Evolutionary conservation across 805 yeast genomes (phyloP).

Genomic region (Kluyveromyces aestuarii): DNA sequence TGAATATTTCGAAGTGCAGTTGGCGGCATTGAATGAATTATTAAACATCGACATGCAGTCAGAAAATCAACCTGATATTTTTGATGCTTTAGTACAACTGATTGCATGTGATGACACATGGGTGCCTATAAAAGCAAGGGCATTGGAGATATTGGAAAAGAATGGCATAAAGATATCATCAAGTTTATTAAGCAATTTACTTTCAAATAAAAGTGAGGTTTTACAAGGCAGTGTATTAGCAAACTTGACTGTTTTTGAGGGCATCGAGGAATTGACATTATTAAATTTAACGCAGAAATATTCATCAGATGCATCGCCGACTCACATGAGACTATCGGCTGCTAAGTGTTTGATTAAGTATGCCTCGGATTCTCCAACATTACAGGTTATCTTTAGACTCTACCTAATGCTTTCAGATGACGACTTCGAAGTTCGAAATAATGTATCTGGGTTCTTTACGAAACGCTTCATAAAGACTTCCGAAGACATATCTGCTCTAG

Average conservation of each 20-base stretch:
- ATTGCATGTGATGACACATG: constrained; percentile 26
- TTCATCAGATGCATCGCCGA: constrained; percentile 17
- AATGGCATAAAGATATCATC: constrained; percentile 13
- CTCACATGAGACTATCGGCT: constrained; percentile 17
- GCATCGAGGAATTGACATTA: constrained; percentile 8
- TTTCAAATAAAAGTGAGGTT: constrained; percentile 35
- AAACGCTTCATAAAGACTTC: constrained; percentile 22
- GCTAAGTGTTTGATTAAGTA: constrained; percentile 15
- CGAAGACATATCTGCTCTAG: constrained; percentile 5
- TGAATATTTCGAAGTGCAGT: constrained; percentile 36
- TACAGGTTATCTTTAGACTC: constrained; percentile 16
- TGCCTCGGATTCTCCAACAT: constrained; percentile 2
- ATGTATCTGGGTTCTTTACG: constrained; percentile 36
- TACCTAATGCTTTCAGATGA: constrained; percentile 50
- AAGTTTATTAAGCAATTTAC: constrained; percentile 12
- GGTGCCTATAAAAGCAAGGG: constrained; percentile 38
- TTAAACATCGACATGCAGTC: neutral
- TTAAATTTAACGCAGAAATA: constrained; percentile 8
- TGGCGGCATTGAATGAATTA: constrained; percentile 30
- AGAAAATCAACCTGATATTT: constrained; percentile 4
- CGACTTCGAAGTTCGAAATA: constrained; percentile 47
- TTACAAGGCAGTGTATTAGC: constrained; percentile 42
- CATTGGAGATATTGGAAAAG: constrained; percentile 29
- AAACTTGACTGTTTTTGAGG: constrained; percentile 39
- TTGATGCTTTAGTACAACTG: constrained; percentile 14